A percentile compares a stretch with the other conserved stretches of the same genome.
Evolutionary conservation across 257 asterid species (phyloP).

Genomic region (Nicotiana otophora): DNA sequence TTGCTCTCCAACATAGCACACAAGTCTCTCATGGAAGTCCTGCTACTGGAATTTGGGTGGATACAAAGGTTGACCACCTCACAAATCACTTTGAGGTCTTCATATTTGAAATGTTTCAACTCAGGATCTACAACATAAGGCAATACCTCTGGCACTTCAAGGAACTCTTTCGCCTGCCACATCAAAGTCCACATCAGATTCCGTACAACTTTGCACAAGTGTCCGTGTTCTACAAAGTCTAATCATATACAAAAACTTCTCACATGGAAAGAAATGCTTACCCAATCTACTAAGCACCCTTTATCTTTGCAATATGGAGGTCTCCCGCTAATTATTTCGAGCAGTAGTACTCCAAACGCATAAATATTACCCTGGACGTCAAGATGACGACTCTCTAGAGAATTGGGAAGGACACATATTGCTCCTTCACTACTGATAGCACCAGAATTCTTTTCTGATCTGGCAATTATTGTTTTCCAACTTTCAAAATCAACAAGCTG

Average conservation of each 20-base stretch:
- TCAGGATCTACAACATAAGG: conserved; percentile 72
- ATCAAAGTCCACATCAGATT: neutral
- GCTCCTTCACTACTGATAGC: conserved; percentile 64
- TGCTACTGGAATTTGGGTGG: conserved; percentile 38
- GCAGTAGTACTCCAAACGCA: conserved; percentile 78
- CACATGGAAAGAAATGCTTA: conserved; percentile 23
- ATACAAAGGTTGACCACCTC: conserved; percentile 67
- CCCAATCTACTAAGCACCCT: conserved; percentile 90
- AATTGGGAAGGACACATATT: conserved; percentile 66
- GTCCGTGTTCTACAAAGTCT: neutral
- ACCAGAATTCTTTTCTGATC: conserved; percentile 85
- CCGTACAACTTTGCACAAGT: neutral
- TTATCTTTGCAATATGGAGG: conserved; percentile 75
- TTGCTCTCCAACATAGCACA: conserved; percentile 58
- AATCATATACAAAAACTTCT: neutral
- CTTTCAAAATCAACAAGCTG: conserved; percentile 96
- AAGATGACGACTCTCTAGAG: conserved; percentile 59
- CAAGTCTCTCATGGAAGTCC: conserved; percentile 60
- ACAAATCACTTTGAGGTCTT: conserved; percentile 68
- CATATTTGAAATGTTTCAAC: conserved; percentile 63
- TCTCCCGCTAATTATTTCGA: conserved; percentile 88
- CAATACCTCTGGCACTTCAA: conserved; percentile 52
- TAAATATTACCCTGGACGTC: conserved; percentile 73
- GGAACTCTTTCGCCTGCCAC: conserved; percentile 73
- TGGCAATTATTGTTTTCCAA: conserved; percentile 73